These are phyloP conservation scores for Theobroma grandiflorum DNA, from an alignment of 441 rosid genomes.

Conservation along the genomic window DNA sequence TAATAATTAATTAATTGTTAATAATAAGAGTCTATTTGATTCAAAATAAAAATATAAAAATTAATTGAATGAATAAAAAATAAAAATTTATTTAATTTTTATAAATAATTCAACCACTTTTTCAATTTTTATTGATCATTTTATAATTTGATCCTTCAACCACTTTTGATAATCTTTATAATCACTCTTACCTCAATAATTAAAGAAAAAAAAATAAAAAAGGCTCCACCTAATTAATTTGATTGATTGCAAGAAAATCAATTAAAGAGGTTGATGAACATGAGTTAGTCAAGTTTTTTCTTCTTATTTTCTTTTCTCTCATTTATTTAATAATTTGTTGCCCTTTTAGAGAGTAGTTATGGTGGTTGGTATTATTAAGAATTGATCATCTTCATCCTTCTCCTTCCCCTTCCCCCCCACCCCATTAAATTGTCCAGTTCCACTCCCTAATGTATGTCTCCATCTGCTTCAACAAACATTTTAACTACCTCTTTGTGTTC, in stretches of 20 bases:
- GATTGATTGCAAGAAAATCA: too few relatives aligned
- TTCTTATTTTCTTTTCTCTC: not conserved
- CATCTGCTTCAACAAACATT: conserved; percentile 23
- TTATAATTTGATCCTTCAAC: not conserved
- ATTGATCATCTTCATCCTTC: not conserved
- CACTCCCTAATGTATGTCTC: conserved; percentile 7
- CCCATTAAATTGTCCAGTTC: not conserved
- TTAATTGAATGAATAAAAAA: too few relatives aligned
- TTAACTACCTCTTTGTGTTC: not conserved
- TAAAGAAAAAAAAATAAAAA: too few relatives aligned
- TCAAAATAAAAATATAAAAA: too few relatives aligned
- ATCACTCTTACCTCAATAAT: not conserved
- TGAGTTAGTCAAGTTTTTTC: too few relatives aligned
- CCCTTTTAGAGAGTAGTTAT: not conserved
- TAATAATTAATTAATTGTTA: too few relatives aligned
- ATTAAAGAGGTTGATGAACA: too few relatives aligned
- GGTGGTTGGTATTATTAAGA: not conserved
- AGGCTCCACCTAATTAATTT: too few relatives aligned
- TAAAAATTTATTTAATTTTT: too few relatives aligned
- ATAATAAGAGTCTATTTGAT: too few relatives aligned
- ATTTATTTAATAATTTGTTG: too few relatives aligned
- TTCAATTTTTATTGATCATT: not conserved
- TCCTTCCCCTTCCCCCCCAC: not conserved
- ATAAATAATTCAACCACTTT: too few relatives aligned
- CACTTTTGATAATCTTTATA: not conserved